Evolutionary conservation across 805 yeast species (phyloP).

Genomic region (Cyberlindnera japonica): DNA sequence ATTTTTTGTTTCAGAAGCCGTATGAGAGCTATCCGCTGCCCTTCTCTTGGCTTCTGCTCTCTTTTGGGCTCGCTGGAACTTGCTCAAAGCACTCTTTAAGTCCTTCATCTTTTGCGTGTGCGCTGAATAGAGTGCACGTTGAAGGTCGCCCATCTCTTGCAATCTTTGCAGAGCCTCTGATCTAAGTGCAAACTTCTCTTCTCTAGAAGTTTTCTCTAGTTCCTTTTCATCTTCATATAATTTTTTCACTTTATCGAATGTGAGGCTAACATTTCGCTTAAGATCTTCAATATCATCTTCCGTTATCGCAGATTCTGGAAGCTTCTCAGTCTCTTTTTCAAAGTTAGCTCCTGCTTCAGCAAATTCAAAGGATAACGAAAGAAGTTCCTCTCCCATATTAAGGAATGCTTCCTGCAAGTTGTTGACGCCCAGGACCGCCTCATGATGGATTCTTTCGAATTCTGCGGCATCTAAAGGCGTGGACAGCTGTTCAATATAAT

Average conservation of each 20-base stretch:
- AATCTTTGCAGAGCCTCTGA: constrained; percentile 24
- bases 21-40: constrained; percentile 1
- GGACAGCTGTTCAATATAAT: constrained; percentile 38
- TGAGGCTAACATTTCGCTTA: constrained; percentile 25
- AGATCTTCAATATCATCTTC: constrained; percentile 26
- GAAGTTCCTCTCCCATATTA: constrained; percentile 43
- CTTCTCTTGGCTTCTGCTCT: constrained; percentile 16
- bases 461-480: constrained; percentile 46
- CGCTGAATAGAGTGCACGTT: constrained; percentile 19
- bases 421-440: constrained; percentile 39
- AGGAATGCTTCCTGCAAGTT: constrained; percentile 42
- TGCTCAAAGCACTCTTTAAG: constrained; percentile 17
- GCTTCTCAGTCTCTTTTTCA: constrained; percentile 45
- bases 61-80: constrained; percentile 18
- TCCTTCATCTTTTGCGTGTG: constrained; percentile 32
- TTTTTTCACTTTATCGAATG: constrained; percentile 29
- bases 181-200: constrained; percentile 31
- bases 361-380: constrained; percentile 39
- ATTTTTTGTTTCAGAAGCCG: neutral
- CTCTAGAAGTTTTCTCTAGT: constrained; percentile 24
- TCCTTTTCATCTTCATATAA: constrained; percentile 22
- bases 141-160: constrained; percentile 16
- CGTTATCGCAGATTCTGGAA: constrained; percentile 32
- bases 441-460: constrained; percentile 40
- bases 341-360: constrained; percentile 46